These are phyloP conservation scores for Eucalyptus polyanthemos DNA, from an alignment of 345 rosid genomes.

Conservation along the genomic window DNA sequence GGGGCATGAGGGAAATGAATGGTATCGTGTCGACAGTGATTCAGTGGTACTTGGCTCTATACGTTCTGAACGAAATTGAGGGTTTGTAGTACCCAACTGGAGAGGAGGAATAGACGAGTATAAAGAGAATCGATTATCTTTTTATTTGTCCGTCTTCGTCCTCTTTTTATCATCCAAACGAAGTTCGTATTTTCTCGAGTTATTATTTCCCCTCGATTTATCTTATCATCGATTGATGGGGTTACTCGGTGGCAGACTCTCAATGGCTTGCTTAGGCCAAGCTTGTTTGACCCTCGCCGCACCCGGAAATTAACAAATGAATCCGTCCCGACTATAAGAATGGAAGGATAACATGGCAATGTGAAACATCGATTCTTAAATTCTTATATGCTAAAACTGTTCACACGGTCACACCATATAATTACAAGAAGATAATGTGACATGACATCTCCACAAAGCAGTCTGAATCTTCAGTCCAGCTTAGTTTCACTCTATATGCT, in stretches of 20 bases:
- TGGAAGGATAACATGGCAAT: neutral
- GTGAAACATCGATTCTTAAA: neutral
- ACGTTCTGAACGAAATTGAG: neutral
- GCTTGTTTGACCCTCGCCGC: neutral
- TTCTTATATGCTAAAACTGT: neutral
- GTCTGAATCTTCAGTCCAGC: neutral
- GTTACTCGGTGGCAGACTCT: neutral
- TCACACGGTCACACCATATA: neutral
- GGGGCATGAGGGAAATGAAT: neutral
- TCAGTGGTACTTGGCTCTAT: neutral
- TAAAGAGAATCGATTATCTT: neutral
- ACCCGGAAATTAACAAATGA: neutral
- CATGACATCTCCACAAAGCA: neutral
- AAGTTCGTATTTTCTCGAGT: neutral
- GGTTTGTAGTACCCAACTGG: neutral
- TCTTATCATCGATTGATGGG: neutral
- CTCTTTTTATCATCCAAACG: neutral
- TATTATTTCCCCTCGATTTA: neutral
- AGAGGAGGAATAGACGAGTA: neutral
- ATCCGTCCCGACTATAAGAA: neutral
- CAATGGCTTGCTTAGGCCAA: neutral
- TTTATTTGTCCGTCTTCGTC: neutral
- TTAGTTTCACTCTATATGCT: neutral
- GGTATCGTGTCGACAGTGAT: neutral
- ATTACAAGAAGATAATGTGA: neutral